Conservation (phyloP, 78 protist genomes). For the Neovahlkampfia damariscottae region DNA sequence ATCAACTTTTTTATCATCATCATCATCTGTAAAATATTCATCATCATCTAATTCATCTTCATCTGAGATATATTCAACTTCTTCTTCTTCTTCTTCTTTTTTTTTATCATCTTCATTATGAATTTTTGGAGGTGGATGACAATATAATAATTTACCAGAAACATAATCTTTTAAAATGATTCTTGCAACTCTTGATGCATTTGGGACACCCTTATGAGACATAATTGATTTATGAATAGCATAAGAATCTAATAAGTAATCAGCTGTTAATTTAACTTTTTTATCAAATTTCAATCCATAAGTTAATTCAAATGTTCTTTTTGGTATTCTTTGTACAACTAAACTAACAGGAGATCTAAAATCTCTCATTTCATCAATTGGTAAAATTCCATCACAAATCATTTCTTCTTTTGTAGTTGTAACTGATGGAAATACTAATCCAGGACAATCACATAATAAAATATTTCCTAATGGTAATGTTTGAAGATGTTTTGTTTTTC, state of each 20-base stretch:
- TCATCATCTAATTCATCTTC: not conserved
- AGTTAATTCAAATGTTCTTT: not conserved
- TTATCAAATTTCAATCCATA: not conserved
- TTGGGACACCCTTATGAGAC: slow-evolving; percentile 53
- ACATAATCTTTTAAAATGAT: slow-evolving; percentile 58
- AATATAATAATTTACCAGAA: not conserved
- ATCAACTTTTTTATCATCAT: not conserved
- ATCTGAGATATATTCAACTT: not conserved
- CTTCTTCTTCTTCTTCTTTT: not conserved
- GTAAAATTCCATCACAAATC: slow-evolving; percentile 82
- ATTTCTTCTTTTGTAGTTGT: slow-evolving; percentile 53
- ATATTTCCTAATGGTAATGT: slow-evolving; percentile 59
- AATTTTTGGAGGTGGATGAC: slow-evolving; percentile 1
- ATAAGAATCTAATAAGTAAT: not conserved
- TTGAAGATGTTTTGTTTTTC: slow-evolving; percentile 97
- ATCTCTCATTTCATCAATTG: slow-evolving; percentile 74
- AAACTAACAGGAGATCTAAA: not conserved
- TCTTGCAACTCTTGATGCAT: slow-evolving; percentile 41
- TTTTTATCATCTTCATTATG: not conserved
- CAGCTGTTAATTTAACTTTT: not conserved
- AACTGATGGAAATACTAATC: slow-evolving; percentile 84
- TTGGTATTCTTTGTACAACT: slow-evolving; percentile 9
- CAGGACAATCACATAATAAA: slow-evolving; percentile 94
- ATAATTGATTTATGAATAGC: slow-evolving; percentile 22
- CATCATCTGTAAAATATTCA: not conserved